These are phyloP conservation scores for Naumovozyma castellii DNA, from an alignment of 805 yeast genomes.

Conservation along the genomic window DNA sequence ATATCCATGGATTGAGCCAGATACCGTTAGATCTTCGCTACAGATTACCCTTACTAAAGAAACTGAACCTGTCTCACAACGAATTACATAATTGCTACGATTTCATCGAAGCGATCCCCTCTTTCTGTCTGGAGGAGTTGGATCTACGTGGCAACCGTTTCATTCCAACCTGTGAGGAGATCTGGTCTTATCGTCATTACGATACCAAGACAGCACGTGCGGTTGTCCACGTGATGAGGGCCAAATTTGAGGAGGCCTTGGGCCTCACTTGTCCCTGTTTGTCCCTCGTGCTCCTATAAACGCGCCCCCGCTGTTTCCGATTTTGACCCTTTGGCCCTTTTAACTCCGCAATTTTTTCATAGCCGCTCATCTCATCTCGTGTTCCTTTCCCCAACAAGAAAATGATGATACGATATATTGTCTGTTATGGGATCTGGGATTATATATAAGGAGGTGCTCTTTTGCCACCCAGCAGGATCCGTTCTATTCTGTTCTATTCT, in stretches of 20 bases:
- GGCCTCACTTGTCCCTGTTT: not conserved
- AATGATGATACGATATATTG: too few relatives aligned
- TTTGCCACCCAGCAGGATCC: too few relatives aligned
- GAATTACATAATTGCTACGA: constrained; percentile 8
- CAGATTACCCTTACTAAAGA: constrained; percentile 10
- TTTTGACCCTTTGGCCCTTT: not conserved
- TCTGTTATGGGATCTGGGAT: too few relatives aligned
- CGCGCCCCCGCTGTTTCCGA: too few relatives aligned
- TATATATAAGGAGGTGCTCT: too few relatives aligned
- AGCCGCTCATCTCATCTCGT: too few relatives aligned
- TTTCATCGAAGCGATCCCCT: constrained; percentile 10
- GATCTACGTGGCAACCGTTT: constrained; percentile 1
- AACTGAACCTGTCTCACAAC: constrained; percentile 13
- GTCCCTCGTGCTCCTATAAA: too few relatives aligned
- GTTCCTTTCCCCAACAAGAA: too few relatives aligned
- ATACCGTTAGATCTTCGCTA: constrained; percentile 8
- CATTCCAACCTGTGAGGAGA: not conserved
- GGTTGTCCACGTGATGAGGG: not conserved
- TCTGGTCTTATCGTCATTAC: not conserved
- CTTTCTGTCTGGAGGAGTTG: not conserved
- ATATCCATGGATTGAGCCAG: constrained; percentile 7
- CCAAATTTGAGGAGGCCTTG: not conserved
- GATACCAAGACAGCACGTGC: too few relatives aligned
- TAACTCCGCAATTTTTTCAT: too few relatives aligned
- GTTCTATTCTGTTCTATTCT: too few relatives aligned